Percentiles rank a stretch among this genome's conserved stretches.
phyloP scores from a whole-genome alignment of 2,329 filamentous ascomycete genomes.

The Cadophora luteo-olivacea region DNA sequence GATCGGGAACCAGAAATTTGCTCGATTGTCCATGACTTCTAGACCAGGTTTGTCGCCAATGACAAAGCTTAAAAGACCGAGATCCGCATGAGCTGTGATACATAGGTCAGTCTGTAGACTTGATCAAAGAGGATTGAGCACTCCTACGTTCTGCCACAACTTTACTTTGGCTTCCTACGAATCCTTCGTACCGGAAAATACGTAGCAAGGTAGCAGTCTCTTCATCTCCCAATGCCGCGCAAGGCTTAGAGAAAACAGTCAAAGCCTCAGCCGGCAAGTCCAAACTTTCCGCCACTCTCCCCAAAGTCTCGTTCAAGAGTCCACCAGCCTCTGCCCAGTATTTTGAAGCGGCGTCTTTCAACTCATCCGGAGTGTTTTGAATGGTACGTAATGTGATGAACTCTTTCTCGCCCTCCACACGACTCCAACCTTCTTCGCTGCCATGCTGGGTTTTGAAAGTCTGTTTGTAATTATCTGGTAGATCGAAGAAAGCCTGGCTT shows the following conservation, averaged over 20 bases:
- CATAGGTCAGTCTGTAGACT: neutral
- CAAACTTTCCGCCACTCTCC: slow-evolving; percentile 35
- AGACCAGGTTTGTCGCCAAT: slow-evolving; percentile 40
- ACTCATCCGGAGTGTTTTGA: slow-evolving; percentile 28
- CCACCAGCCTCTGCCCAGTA: slow-evolving; percentile 35
- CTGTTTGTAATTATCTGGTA: slow-evolving; percentile 34
- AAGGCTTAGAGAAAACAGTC: slow-evolving; percentile 36
- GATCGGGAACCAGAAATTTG: slow-evolving; percentile 33
- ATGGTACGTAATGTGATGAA: slow-evolving; percentile 39
- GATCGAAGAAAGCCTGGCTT: slow-evolving; percentile 37
- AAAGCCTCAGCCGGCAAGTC: slow-evolving; percentile 34
- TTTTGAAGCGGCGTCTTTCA: slow-evolving; percentile 30
- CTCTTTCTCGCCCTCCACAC: slow-evolving; percentile 40
- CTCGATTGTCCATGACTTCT: slow-evolving; percentile 36
- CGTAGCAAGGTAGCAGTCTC: slow-evolving; percentile 39
- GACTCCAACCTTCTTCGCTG: slow-evolving; percentile 39
- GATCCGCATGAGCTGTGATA: slow-evolving; percentile 36
- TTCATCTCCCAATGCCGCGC: slow-evolving; percentile 26
- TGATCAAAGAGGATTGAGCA: neutral
- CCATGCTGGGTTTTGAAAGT: slow-evolving; percentile 32
- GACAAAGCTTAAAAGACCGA: slow-evolving; percentile 39
- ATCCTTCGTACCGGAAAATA: slow-evolving; percentile 39
- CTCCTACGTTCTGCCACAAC: slow-evolving; percentile 38
- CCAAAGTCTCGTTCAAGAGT: slow-evolving; percentile 34
- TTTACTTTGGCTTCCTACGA: slow-evolving; percentile 25